Base-by-base conservation (phyloP, 306 rosid genomes). In the Trifolium repens region DNA sequence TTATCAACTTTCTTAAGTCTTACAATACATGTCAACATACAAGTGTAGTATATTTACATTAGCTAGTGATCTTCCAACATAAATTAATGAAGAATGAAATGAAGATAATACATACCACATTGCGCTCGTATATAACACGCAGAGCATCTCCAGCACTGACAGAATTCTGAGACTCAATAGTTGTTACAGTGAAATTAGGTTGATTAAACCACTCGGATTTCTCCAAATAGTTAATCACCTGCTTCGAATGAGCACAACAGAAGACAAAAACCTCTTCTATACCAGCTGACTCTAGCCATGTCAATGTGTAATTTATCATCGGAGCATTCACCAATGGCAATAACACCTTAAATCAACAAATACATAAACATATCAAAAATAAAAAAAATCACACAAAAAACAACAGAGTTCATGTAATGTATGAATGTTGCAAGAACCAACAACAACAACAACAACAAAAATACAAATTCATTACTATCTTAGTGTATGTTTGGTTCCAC, bases 281-380 rank as follows among this genome's bases (percentile, higher is more conserved):
- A 17, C 97, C 98, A 1, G 99, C 98, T 2, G 97, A 96, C 86
- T 96, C 99, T 24, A 96, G 97, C 98, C 99, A 96, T 0, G 94
- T 88, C 79, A 96, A 74, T 15, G 98, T 85, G 87, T 92, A 96
- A 80, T 89, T 76, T 62, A 96, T 92, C 99, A 96, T 89, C 1
- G 98, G 99, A 72, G 85, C 92, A 78, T 96, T 96, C 26, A 87
- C 97, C 2, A 96, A 68, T 2, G 99, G 98, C 61, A 96, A 82
- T 42, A 96, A 79, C 59, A 96, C 99, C 99, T 96, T 44, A 24
- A 79, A 64, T 16, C 58, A 68, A 68, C 24, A 34, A 61, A 68
- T 5, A 32, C 34, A 32, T 8, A 61, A 15, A 61, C 8, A 61
- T 61, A 61, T 44, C 15, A 55, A 50, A 50, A 50, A 7, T 50